Percentiles rank a stretch among this genome's conserved stretches.
These are phyloP conservation scores for Aspergillus fischeri DNA, from an alignment of 2,329 filamentous ascomycete species.

Conservation along the genomic window DNA sequence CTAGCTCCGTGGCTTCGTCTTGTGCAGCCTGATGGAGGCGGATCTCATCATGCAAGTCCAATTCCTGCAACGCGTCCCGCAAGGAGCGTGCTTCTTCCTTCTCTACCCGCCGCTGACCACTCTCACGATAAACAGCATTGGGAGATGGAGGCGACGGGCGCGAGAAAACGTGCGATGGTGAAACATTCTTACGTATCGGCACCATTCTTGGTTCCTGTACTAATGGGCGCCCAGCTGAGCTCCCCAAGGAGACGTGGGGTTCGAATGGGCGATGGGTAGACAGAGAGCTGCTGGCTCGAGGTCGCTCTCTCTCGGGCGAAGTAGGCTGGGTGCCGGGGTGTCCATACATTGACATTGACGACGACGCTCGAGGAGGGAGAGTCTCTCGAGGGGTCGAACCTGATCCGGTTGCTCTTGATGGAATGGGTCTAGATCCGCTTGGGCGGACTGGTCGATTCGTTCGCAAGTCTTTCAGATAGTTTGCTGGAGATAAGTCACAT, in stretches of 20 bases:
- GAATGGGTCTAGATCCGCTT: conserved; percentile 57
- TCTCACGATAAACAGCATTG: conserved; percentile 51
- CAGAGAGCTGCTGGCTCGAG: conserved; percentile 38
- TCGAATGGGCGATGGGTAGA: conserved; percentile 34
- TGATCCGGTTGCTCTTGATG: conserved; percentile 42
- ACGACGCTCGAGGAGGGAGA: conserved; percentile 39
- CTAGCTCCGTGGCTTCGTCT: conserved; percentile 60
- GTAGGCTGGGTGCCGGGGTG: conserved; percentile 15
- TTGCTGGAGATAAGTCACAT: conserved; percentile 39
- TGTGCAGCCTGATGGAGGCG: conserved; percentile 55
- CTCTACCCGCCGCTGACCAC: conserved; percentile 52
- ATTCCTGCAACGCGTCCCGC: conserved; percentile 54
- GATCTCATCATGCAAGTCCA: conserved; percentile 54
- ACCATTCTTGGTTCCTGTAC: conserved; percentile 35
- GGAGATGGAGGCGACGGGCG: conserved; percentile 29
- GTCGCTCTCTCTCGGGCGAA: conserved; percentile 20
- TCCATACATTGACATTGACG: conserved; percentile 39
- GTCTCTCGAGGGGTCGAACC: conserved; percentile 22
- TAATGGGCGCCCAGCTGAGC: conserved; percentile 34
- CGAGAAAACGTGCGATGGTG: conserved; percentile 32
- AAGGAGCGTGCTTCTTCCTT: conserved; percentile 56
- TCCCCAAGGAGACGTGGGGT: conserved; percentile 25
- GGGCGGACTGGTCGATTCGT: conserved; percentile 54
- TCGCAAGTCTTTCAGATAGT: conserved; percentile 58
- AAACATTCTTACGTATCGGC: conserved; percentile 33